These are phyloP conservation scores for Penicillium sp. DNA, from an alignment of 2,329 filamentous ascomycete genomes.

Conservation along the genomic window DNA sequence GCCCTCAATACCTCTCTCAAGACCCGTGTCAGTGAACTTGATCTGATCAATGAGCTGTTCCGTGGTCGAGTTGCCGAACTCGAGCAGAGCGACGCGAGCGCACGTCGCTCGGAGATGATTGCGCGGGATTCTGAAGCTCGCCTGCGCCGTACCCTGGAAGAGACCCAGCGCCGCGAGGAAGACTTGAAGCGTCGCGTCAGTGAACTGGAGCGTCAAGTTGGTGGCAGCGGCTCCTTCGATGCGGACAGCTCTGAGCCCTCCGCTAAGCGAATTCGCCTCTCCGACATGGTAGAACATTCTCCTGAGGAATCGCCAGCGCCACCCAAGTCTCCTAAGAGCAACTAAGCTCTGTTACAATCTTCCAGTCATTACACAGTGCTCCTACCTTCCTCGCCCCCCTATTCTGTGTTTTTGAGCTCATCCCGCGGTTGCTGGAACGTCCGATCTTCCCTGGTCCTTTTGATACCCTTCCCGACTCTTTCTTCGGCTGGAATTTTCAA, in stretches of 20 bases:
- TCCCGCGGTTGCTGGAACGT: conserved; percentile 31
- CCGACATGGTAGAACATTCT: conserved; percentile 58
- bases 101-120: conserved; percentile 64
- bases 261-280: conserved; percentile 63
- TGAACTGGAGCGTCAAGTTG: conserved; percentile 68
- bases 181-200: conserved; percentile 82
- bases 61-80: conserved; percentile 75
- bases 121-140: conserved; percentile 61
- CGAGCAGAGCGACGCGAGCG: conserved; percentile 75
- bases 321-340: conserved; percentile 45
- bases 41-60: conserved; percentile 89
- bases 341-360: conserved; percentile 28
- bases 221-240: conserved; percentile 28
- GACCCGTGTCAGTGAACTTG: conserved; percentile 91
- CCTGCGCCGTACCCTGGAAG: conserved; percentile 71
- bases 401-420: conserved; percentile 8
- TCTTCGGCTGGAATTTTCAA: conserved; percentile 38
- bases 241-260: conserved; percentile 51
- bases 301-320: conserved; percentile 35
- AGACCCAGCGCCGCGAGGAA: conserved; percentile 78
- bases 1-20: conserved; percentile 86
- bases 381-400: background rate
- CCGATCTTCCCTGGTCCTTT: conserved; percentile 42
- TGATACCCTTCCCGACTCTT: conserved; percentile 48
- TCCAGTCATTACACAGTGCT: background rate